Evolutionary conservation across 2,329 filamentous ascomycete genomes (phyloP).

Genomic region (Stemphylium beticola): DNA sequence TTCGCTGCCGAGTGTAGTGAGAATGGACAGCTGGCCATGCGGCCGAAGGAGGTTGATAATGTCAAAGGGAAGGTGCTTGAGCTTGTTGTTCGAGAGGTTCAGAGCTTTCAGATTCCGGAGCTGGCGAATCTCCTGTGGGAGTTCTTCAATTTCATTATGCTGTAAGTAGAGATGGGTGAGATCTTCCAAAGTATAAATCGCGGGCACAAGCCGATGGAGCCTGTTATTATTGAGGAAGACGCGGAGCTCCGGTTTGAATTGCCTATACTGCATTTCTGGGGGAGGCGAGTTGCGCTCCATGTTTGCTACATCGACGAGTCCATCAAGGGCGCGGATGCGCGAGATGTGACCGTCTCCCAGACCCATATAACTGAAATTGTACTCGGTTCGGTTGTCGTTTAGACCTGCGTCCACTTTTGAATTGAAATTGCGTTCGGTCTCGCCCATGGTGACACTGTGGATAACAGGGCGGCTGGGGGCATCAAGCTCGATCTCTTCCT

Average conservation of each 20-base stretch:
- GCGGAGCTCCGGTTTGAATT: constrained; percentile 35
- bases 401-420: constrained; percentile 19
- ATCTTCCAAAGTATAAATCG: constrained; percentile 34
- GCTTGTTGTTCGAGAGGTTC: constrained; percentile 31
- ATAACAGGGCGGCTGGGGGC: background rate
- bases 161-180: constrained; percentile 35
- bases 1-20: constrained; percentile 26
- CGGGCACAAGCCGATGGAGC: constrained; percentile 26
- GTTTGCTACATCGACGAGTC: constrained; percentile 31
- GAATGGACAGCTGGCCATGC: constrained; percentile 17
- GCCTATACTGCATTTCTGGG: constrained; percentile 37
- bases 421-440: constrained; percentile 17
- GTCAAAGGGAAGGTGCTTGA: constrained; percentile 36
- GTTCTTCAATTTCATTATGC: constrained; percentile 33
- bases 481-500: background rate
- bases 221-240: constrained; percentile 32
- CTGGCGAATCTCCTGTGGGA: constrained; percentile 35
- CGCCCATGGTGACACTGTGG: constrained; percentile 9
- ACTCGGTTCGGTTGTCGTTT: constrained; percentile 22
- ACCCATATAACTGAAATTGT: constrained; percentile 18
- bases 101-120: constrained; percentile 28
- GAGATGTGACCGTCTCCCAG: constrained; percentile 32
- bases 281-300: constrained; percentile 35
- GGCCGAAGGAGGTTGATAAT: constrained; percentile 27
- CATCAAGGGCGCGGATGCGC: constrained; percentile 33